Evolutionary conservation across 768 basidiomycete species (phyloP).

Genomic region (Termitomyces sp.): DNA sequence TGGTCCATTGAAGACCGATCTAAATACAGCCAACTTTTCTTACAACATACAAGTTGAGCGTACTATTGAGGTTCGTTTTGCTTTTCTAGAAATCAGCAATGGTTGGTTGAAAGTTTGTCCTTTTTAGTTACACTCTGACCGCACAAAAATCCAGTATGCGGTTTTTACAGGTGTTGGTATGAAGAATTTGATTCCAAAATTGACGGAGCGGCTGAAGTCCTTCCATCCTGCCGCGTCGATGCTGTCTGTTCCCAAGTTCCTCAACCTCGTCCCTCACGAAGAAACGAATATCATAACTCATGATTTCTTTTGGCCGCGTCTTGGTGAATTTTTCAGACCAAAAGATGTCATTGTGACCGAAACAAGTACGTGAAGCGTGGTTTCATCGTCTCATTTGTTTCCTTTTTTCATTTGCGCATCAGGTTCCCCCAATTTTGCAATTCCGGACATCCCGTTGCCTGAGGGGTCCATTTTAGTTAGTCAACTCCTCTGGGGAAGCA

Average conservation of each 20-base stretch:
- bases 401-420: not conserved
- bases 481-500: conserved; percentile 88
- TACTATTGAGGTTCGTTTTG: conserved; percentile 52
- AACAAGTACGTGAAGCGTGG: conserved; percentile 46
- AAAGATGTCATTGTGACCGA: conserved; percentile 82
- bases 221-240: conserved; percentile 32
- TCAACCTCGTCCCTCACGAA: conserved; percentile 41
- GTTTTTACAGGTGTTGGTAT: conserved; percentile 63
- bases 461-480: conserved; percentile 55
- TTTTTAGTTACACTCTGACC: conserved; percentile 64
- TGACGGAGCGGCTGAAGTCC: conserved; percentile 48
- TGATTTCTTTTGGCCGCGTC: conserved; percentile 77
- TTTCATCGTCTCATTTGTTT: not conserved
- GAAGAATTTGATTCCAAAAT: conserved; percentile 68
- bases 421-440: conserved; percentile 51
- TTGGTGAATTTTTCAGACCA: conserved; percentile 66
- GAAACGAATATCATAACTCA: conserved; percentile 58
- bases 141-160: conserved; percentile 13
- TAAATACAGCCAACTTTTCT: conserved; percentile 86
- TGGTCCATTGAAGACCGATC: conserved; percentile 67
- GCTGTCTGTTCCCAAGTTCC: conserved; percentile 41
- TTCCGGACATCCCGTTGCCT: conserved; percentile 76
- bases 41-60: conserved; percentile 56
- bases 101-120: not conserved
- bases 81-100: not conserved